Percentiles rank a stretch among this genome's conserved stretches.
phyloP scores from a whole-genome alignment of 768 basidiomycete genomes.

The Auriculariales sp. region DNA sequence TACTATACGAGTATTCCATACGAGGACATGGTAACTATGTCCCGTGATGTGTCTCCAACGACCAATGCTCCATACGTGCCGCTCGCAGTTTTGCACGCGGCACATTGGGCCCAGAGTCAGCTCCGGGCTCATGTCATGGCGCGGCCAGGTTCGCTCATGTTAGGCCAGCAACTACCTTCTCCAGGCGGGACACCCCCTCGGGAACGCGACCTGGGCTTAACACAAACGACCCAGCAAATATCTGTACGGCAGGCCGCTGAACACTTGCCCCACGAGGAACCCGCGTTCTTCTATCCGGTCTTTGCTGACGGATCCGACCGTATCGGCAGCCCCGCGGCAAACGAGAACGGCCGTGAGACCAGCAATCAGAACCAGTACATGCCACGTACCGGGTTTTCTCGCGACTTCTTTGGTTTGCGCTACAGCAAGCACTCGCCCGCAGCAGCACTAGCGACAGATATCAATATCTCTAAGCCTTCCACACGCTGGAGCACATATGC shows the following conservation, averaged over 20 bases:
- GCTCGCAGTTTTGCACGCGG: constrained; percentile 48
- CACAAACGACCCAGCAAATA: constrained; percentile 40
- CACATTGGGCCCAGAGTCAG: constrained; percentile 68
- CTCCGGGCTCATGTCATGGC: constrained; percentile 44
- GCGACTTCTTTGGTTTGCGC: constrained; percentile 49
- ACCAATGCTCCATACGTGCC: constrained; percentile 60
- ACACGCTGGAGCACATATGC: constrained; percentile 53
- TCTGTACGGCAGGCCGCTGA: constrained; percentile 11
- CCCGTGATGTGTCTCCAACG: constrained; percentile 57
- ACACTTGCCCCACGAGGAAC: neutral
- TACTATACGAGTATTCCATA: constrained; percentile 78
- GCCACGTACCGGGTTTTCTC: neutral
- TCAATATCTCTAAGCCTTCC: constrained; percentile 30
- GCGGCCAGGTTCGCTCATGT: constrained; percentile 17
- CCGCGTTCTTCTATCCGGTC: neutral
- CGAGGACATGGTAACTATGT: constrained; percentile 65
- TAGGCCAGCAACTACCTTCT: too few relatives aligned
- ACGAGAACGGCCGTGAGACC: neutral
- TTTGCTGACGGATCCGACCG: neutral
- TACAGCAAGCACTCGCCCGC: constrained; percentile 24
- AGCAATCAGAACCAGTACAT: neutral
- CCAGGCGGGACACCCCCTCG: constrained; percentile 11
- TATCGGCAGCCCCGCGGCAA: neutral
- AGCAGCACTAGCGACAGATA: constrained; percentile 25
- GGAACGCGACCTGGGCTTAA: constrained; percentile 56